Evolutionary conservation across 306 rosid genomes (phyloP).

Genomic region (Lupinus albus): DNA sequence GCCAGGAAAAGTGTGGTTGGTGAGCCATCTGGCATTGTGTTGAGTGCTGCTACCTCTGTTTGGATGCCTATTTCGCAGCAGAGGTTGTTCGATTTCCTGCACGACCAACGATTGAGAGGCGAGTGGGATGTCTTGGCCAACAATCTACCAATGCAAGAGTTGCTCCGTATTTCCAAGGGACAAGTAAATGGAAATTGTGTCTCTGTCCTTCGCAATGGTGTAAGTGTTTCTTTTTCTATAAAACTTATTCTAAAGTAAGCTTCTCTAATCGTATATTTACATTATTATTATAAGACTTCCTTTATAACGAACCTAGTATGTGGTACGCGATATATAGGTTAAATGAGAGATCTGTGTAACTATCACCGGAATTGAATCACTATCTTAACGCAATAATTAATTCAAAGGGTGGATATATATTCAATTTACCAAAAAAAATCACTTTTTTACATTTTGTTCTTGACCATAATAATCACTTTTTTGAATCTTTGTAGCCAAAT

Average conservation of each 20-base stretch:
- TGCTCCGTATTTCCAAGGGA: conserved; percentile 63
- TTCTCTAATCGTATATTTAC: no score
- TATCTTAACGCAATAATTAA: no score
- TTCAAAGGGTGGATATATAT: no score
- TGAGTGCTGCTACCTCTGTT: conserved; percentile 82
- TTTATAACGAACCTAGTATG: no score
- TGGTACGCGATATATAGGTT: no score
- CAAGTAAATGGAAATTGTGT: conserved; percentile 60
- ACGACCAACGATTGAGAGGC: conserved; percentile 55
- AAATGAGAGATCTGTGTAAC: no score
- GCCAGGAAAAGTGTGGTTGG: conserved; percentile 54
- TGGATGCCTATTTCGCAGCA: conserved; percentile 69
- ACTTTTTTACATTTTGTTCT: no score
- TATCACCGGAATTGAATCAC: no score
- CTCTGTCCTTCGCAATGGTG: conserved; percentile 65
- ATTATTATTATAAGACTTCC: no score
- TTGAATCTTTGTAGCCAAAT: conserved; percentile 44
- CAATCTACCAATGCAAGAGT: conserved; percentile 59
- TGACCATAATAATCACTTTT: no score
- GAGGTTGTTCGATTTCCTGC: conserved; percentile 64
- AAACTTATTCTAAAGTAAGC: no score
- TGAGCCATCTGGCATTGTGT: conserved; percentile 63
- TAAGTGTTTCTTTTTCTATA: conserved; percentile 37
- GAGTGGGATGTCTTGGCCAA: conserved; percentile 74
- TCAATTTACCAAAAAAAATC: no score